Conservation (phyloP, 2,329 filamentous ascomycete species). For the Hymenoscyphus salicellus region DNA sequence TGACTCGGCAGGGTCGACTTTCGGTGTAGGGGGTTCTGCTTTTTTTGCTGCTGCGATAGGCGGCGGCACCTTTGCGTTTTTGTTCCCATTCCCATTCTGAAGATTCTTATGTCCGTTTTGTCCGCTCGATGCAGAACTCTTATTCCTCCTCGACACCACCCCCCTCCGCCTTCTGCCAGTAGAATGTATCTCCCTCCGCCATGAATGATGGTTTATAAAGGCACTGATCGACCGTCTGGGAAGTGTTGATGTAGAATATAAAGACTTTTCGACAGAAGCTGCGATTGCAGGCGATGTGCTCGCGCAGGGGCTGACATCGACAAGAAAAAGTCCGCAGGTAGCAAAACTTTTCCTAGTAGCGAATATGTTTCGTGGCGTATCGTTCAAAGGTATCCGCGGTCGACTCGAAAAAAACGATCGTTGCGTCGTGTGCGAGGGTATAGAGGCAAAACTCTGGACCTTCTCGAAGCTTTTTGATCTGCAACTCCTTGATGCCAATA, state of each 20-base stretch:
- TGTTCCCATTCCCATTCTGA: slow-evolving; percentile 23
- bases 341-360: slow-evolving; percentile 49
- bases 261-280: slow-evolving; percentile 26
- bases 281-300: slow-evolving; percentile 30
- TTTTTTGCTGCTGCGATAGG: slow-evolving; percentile 14
- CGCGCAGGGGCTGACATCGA: slow-evolving; percentile 42
- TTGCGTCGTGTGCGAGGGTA: slow-evolving; percentile 16
- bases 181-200: slow-evolving; percentile 34
- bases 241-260: slow-evolving; percentile 22
- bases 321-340: slow-evolving; percentile 52
- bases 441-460: slow-evolving; percentile 14
- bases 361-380: slow-evolving; percentile 36
- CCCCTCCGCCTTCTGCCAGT: slow-evolving; percentile 28
- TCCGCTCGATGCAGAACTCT: slow-evolving; percentile 34
- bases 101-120: slow-evolving; percentile 22
- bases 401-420: slow-evolving; percentile 24
- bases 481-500: slow-evolving; percentile 21
- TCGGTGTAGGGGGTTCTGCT: slow-evolving; percentile 10
- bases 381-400: slow-evolving; percentile 30
- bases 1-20: slow-evolving; percentile 32
- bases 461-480: slow-evolving; percentile 14
- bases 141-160: slow-evolving; percentile 29
- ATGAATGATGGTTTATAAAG: slow-evolving; percentile 25
- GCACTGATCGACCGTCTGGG: slow-evolving; percentile 17
- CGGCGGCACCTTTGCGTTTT: slow-evolving; percentile 20